Evolutionary conservation across 1,284 basidiomycete species (phyloP), one percentile per base, ranked within the genome.

Genomic region (Marasmius oreades): DNA sequence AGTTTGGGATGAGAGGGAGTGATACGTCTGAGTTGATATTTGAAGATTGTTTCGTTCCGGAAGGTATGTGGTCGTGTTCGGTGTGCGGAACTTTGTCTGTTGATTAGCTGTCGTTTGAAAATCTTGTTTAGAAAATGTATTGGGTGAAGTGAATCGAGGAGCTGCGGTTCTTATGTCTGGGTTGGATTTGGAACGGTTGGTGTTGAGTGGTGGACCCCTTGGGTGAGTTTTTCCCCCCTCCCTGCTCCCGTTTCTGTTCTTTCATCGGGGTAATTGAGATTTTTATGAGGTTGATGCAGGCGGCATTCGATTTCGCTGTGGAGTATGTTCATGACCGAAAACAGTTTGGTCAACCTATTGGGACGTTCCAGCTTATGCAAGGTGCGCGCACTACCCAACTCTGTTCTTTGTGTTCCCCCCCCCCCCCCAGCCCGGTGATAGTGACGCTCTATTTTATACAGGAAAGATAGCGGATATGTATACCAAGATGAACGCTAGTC

Each of bases 281-380:
- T 58, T 46, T 65, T 59, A 60, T 59, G 59, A 93, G 92, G n/a
- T 78, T 98, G 59, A 96, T 95, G 93, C 95, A 98, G 72, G 88
- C 92, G 3, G 93, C 95, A 1, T 95, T 97, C 67, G 92, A 97
- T 71, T 81, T 90, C 63, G 86, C 93, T 2, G 77, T 95, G 2
- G 86, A 91, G 65, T 98, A 98, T 68, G 83, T 94, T 7, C 95
- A 98, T 69, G 86, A 95, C 59, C 81, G 95, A 62, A 86, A 93
- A 70, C 95, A 98, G 68, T 98, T 98, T 65, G 91, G 88, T 42
- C 81, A 86, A 64, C 84, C 87, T 3, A 80, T 98, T 51, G 95
- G 89, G n/a, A 88, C 89, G 34, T 97, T 98, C 78, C 95, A 98
- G 70, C 73, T 97, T 54, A 95, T 98, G 88, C 95, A 98, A 82